Evolutionary conservation across 2,329 filamentous ascomycete genomes (phyloP).

Genomic region (Fusarium sp.): DNA sequence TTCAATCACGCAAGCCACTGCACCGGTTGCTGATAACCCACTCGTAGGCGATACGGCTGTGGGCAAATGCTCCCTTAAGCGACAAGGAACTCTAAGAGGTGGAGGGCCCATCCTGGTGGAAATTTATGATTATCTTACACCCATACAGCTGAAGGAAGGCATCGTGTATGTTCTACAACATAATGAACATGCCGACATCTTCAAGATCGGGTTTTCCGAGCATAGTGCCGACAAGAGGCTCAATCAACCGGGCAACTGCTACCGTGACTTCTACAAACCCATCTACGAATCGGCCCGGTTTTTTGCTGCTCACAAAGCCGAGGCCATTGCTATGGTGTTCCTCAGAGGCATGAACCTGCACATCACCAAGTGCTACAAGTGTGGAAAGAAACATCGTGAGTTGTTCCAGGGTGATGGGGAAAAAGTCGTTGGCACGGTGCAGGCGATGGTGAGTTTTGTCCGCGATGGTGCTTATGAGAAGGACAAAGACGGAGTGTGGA

Average conservation of each 20-base stretch:
- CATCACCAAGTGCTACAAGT: conserved; percentile 9
- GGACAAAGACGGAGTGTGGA: conserved; percentile 11
- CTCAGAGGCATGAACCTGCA: neutral
- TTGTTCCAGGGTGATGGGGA: conserved; percentile 7
- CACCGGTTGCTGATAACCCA: neutral
- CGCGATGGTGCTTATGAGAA: conserved; percentile 16
- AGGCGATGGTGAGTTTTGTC: conserved; percentile 27
- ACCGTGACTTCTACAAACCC: neutral
- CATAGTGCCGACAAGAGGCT: neutral
- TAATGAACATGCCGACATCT: neutral
- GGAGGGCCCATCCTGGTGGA: conserved; percentile 5
- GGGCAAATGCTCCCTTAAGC: neutral
- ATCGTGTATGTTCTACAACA: conserved; percentile 27
- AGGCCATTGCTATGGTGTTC: conserved; percentile 7
- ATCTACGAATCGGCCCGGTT: conserved; percentile 25
- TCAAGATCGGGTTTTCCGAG: conserved; percentile 28
- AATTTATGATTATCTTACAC: conserved; percentile 5
- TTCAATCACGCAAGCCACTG: neutral
- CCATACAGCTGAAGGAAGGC: neutral
- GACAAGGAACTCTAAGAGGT: conserved; percentile 19
- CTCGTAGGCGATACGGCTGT: neutral
- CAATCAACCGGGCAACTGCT: conserved; percentile 20
- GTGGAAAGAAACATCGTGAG: conserved; percentile 15
- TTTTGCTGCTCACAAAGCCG: conserved; percentile 16
- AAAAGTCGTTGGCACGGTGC: conserved; percentile 9